Evolutionary conservation across 2,329 filamentous ascomycete species (phyloP).

Genomic region (Neonectria hederae): DNA sequence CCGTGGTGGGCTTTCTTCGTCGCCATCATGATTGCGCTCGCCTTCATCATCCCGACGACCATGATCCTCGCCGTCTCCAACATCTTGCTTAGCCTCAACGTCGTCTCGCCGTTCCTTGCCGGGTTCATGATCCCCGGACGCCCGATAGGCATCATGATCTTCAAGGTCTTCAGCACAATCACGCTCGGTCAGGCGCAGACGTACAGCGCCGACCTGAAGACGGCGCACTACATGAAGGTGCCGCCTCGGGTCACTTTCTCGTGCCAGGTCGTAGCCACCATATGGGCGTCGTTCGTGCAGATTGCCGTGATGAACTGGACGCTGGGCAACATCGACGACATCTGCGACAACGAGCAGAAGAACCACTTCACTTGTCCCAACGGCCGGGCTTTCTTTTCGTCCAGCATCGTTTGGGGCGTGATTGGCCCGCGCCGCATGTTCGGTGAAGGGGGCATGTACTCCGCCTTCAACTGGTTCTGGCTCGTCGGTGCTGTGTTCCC

Average conservation of each 20-base stretch:
- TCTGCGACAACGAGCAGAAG: conserved; percentile 51
- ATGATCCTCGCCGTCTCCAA: conserved; percentile 49
- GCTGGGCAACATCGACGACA: conserved; percentile 56
- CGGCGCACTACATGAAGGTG: conserved; percentile 62
- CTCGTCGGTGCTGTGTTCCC: conserved; percentile 61
- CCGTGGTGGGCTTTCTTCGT: conserved; percentile 45
- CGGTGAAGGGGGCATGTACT: conserved; percentile 61
- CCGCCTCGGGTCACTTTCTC: conserved; percentile 49
- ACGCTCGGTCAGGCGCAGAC: conserved; percentile 53
- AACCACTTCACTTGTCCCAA: conserved; percentile 51
- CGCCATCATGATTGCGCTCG: conserved; percentile 38
- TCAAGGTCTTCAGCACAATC: conserved; percentile 41
- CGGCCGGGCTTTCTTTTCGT: conserved; percentile 58
- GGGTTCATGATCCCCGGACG: conserved; percentile 40
- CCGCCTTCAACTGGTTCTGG: conserved; percentile 62
- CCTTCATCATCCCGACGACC: conserved; percentile 39
- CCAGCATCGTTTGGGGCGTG: conserved; percentile 65
- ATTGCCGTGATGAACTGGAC: conserved; percentile 57
- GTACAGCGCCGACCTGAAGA: conserved; percentile 59
- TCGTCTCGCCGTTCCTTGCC: conserved; percentile 51
- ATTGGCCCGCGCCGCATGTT: conserved; percentile 67
- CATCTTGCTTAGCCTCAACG: conserved; percentile 50
- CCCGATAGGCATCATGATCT: conserved; percentile 40
- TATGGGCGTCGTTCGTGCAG: conserved; percentile 58
- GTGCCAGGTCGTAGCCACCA: conserved; percentile 53